Evolutionary conservation across 805 yeast genomes (phyloP), one percentile per base, ranked within the genome.

Genomic region (Cyberlindnera xishuangbannaensis): DNA sequence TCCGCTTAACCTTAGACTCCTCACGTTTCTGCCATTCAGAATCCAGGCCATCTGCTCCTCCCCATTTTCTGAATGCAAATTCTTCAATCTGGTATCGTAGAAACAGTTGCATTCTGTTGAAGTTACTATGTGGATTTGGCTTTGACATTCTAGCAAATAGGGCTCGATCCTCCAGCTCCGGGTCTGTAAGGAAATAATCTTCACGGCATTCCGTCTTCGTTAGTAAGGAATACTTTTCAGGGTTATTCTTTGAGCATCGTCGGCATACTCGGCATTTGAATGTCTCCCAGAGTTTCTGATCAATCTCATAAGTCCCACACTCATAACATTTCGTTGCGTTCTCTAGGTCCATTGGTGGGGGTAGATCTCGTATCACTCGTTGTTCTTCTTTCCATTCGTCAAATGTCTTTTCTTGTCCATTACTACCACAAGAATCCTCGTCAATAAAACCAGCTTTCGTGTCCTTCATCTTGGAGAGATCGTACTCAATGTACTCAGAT

Each of bases 181-280:
- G 92, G 30, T 92, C 98, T 0, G 99, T 92, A 18, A 92, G 57
- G 26, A 92, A 70, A 55, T 92, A 92, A 60, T 92, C 99, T 47
- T 83, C 90, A 25, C 78, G 73, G 56, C 96, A 87, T 59, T 92
- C 99, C 0, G 99, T 92, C 59, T 92, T 92, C 7, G 99, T 92
- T 32, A 92, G 60, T 15, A 92, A 58, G 0, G 97, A 75, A 55
- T 90, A 92, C 51, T 92, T 92, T 25, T 92, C 95, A 0, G 96
- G 95, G 15, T 61, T 59, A 38, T 69, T 67, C 47, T 74, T 75
- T 21, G 75, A 76, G 57, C 98, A 92, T 32, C 70, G 65, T 31
- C 80, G 73, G 56, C 99, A 92, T 7, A 88, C 96, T 11, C 84
- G 65, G 18, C 80, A 62, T 13, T 67, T 64, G 61, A 88, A 92